Evolutionary conservation across 2,329 filamentous ascomycete species (phyloP), one percentile per base, ranked within the genome.

Genomic region (Fusarium sublunatum): DNA sequence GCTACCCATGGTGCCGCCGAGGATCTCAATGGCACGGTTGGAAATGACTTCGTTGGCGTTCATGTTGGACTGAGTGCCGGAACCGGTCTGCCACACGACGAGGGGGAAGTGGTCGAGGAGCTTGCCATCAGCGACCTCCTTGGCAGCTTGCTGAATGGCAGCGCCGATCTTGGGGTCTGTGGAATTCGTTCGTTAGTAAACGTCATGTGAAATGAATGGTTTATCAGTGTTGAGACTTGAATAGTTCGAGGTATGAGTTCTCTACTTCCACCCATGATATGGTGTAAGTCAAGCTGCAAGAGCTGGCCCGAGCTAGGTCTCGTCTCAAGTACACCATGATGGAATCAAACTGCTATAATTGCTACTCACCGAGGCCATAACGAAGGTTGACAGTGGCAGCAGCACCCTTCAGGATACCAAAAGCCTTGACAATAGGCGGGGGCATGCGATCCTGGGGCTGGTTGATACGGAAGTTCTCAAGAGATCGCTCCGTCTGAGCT

Each of bases 31-130:
- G 67, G 95, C 95, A 68, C 95, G 92, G 87, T 98, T 99, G 67
- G 94, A 97, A 79, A 99, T 98, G 79, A 99, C 95, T 79, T 99
- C 95, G 83, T 99, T 99, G 77, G 94, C 93, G 83, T 99, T 99
- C 95, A 98, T 98, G 88, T 97, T 98, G 78, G 93, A 97, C 84
- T 98, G 95, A 28, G 95, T 98, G 76, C 95, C 95, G 46, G 95
- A 98, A 65, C 95, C 95, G 51, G 95, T 99, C 84, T 99, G 95
- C 95, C 95, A 99, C 75, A 99, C 94, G 54, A 98, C 94, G 61
- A 98, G 91, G 67, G 95, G 95, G 82, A 99, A 98, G 84, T 98
- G 94, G 79, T 97, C 93, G 74, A 96, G 79, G 72, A 98, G 89
- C 86, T 97, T 96, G 75, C 95, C 88, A 65, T 91, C 90, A 54